A percentile compares a stretch with the other conserved stretches of the same genome.
phyloP scores from a whole-genome alignment of 192 early-diverging fungal species.

The Backusella morwellensis region DNA sequence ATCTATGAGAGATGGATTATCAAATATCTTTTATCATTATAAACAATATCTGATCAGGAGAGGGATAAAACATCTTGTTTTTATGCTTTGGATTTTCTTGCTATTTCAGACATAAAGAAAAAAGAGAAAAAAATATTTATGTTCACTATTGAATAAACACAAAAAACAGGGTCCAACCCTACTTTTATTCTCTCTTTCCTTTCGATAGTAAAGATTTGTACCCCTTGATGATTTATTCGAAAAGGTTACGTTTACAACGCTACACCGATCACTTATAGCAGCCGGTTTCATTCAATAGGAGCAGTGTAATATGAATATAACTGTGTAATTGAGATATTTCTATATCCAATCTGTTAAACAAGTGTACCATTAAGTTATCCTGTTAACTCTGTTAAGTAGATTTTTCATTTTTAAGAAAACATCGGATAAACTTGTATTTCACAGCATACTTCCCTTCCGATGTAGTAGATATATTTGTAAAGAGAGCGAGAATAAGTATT shows the following conservation, averaged over 20 bases:
- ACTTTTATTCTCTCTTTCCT: neutral
- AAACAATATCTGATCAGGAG: neutral
- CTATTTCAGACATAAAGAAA: neutral
- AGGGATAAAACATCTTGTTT: neutral
- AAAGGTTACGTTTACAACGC: neutral
- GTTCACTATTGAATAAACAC: neutral
- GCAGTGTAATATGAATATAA: neutral
- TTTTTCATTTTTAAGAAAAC: neutral
- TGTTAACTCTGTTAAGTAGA: neutral
- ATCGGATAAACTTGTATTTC: neutral
- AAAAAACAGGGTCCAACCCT: neutral
- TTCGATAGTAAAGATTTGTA: neutral
- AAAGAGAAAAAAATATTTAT: neutral
- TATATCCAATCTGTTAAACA: neutral
- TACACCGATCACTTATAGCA: neutral
- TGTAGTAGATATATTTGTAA: too few species aligned
- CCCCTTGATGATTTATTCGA: neutral
- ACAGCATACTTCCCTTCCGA: too few species aligned
- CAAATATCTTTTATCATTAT: neutral
- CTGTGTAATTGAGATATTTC: neutral
- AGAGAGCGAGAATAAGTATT: too few species aligned
- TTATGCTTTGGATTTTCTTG: neutral
- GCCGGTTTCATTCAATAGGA: neutral
- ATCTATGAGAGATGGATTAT: neutral
- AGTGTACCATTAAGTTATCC: neutral